These are phyloP conservation scores for Ceratocystis destructans DNA, from an alignment of 2,329 filamentous ascomycete genomes.

Conservation along the genomic window DNA sequence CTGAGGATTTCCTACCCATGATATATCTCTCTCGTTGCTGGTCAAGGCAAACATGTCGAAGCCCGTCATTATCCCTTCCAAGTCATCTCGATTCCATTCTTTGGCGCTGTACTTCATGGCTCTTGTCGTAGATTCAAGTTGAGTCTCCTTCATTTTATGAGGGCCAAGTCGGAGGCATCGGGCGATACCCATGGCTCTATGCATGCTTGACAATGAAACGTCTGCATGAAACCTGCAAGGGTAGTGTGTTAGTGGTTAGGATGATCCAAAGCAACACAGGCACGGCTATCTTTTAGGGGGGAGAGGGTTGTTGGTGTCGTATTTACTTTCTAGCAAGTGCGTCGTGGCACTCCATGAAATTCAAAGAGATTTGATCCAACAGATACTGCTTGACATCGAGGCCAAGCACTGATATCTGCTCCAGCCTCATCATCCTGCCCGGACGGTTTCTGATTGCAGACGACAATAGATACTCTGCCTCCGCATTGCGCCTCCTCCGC, in stretches of 20 bases:
- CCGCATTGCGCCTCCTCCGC: slow-evolving; percentile 39
- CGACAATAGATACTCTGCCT: slow-evolving; percentile 45
- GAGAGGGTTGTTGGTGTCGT: slow-evolving; percentile 12
- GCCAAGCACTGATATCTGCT: slow-evolving; percentile 56
- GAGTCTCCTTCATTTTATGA: slow-evolving; percentile 2
- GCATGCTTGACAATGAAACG: slow-evolving; percentile 40
- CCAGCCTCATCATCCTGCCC: slow-evolving; percentile 54
- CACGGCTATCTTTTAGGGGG: not conserved
- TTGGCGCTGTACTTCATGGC: not conserved
- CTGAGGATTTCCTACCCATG: slow-evolving; percentile 41
- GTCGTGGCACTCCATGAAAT: slow-evolving; percentile 48
- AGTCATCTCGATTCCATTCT: slow-evolving; percentile 9
- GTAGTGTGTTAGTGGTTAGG: slow-evolving; percentile 3
- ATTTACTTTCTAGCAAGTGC: slow-evolving; percentile 56
- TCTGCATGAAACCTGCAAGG: slow-evolving; percentile 17
- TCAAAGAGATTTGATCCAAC: slow-evolving; percentile 46
- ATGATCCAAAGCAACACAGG: not conserved
- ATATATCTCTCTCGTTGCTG: slow-evolving; percentile 56
- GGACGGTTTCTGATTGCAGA: slow-evolving; percentile 57
- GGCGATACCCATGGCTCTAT: slow-evolving; percentile 63
- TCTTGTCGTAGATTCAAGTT: not conserved
- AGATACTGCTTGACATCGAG: slow-evolving; percentile 85
- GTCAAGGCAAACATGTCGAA: slow-evolving; percentile 84
- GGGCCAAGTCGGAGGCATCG: slow-evolving; percentile 45
- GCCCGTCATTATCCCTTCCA: slow-evolving; percentile 64